These are phyloP conservation scores for Gomphus bonarii DNA, from an alignment of 1,284 basidiomycete genomes.

Conservation along the genomic window DNA sequence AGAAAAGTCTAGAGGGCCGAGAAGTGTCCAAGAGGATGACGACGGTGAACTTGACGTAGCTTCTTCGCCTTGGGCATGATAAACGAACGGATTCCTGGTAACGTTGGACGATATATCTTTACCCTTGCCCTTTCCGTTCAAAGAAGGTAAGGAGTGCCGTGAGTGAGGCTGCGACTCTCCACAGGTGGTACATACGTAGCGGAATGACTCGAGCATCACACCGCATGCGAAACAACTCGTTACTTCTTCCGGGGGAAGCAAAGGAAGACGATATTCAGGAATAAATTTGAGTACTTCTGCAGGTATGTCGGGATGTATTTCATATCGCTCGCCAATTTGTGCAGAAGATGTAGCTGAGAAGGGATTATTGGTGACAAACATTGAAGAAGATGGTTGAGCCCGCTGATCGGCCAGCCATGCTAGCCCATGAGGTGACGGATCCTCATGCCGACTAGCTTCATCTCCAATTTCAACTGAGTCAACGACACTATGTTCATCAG, in stretches of 20 bases:
- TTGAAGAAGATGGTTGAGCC: slow-evolving; percentile 16
- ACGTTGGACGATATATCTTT: slow-evolving; percentile 11
- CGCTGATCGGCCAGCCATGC: slow-evolving; percentile 14
- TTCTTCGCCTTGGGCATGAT: slow-evolving; percentile 14
- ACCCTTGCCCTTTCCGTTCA: slow-evolving; percentile 28
- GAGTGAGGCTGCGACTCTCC: slow-evolving; percentile 54
- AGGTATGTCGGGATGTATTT: slow-evolving; percentile 31
- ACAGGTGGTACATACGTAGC: slow-evolving; percentile 80
- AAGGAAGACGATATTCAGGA: slow-evolving; percentile 24
- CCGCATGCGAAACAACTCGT: slow-evolving; percentile 80
- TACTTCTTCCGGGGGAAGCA: slow-evolving; percentile 52
- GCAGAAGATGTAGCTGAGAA: slow-evolving; percentile 15
- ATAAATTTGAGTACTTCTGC: slow-evolving; percentile 47
- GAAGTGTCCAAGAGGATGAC: slow-evolving; percentile 23
- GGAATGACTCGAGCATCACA: slow-evolving; percentile 59
- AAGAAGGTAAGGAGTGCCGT: slow-evolving; percentile 14
- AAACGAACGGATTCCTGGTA: slow-evolving; percentile 10
- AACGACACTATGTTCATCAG: slow-evolving; percentile 18
- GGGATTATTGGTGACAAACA: slow-evolving; percentile 19
- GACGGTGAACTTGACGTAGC: slow-evolving; percentile 17
- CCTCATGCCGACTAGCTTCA: not conserved
- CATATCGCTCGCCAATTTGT: not conserved
- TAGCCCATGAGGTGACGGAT: slow-evolving; percentile 36
- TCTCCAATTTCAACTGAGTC: not conserved
- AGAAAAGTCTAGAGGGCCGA: slow-evolving; percentile 20